Base-by-base conservation (phyloP, 2,329 filamentous ascomycete species). In the Cryphonectria radicalis region DNA sequence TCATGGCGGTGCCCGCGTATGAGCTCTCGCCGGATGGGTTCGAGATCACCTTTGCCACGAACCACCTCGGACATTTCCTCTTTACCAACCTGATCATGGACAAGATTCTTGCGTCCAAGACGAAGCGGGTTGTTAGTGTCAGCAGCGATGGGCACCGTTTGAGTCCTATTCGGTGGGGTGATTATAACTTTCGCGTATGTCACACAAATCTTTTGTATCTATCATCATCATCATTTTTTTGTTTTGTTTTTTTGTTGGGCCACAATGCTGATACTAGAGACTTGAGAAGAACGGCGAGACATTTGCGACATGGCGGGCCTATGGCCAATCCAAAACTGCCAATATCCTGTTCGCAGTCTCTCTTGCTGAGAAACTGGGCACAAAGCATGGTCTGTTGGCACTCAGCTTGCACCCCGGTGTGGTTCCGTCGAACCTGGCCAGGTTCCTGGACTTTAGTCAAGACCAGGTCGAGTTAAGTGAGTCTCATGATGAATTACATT, bases 61-160 rank as follows among this genome's bases (percentile, higher is more conserved):
- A 85, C 66, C 82, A 87, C 67, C 66, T 87, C 7, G 82, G 81
- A 0, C 85, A 85, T 74, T 87, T 83, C 65, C 78, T 86, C 2
- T 78, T 87, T 50, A 82, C 82, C 19, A 84, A 84, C 73, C 76
- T 84, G 28, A 76, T 86, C 63, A 81, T 84, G 77, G 77, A 77
- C 0, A 84, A 84, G 74, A 72, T 86, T 4, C 75, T 84, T 25
- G 78, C 77, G 4, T 76, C 81, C 14, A 75, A 77, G 0, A 67
- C 73, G 40, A 72, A 73, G 6, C 46, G 84, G 0, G 76, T 86
- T 11, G 78, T 86, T 50, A 85, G 81, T 70, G 78, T 86, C 8
- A 79, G 78, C n/a, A 80, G 79, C 78, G 78, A 70, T 73, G 79
- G 60, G 76, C 78, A 42, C 77, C 81, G 72, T 71, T 75, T 68